Evolutionary conservation across 148 eudicot genomes (phyloP).

Genomic region (Drosera capensis): DNA sequence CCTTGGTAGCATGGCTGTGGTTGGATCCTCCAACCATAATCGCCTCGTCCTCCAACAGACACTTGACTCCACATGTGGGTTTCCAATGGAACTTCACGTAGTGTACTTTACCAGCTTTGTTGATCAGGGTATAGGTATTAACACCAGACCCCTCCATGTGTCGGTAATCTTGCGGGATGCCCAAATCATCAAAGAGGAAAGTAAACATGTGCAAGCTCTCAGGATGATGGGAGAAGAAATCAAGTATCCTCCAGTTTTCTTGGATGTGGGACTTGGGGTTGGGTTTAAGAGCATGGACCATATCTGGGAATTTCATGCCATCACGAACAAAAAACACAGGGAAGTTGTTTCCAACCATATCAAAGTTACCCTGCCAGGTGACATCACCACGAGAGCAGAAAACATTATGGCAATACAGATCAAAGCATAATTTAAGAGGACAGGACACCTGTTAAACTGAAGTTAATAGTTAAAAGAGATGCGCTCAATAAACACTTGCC

Average conservation of each 20-base stretch:
- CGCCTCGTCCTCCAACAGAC: constrained; percentile 66
- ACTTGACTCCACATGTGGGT: constrained; percentile 88
- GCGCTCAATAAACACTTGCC: constrained; percentile 21
- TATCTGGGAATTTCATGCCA: constrained; percentile 85
- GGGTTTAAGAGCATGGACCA: constrained; percentile 86
- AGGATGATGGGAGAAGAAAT: constrained; percentile 91
- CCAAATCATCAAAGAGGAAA: constrained; percentile 79
- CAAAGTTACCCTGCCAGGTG: constrained; percentile 73
- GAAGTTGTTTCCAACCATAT: constrained; percentile 91
- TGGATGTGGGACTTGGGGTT: constrained; percentile 95
- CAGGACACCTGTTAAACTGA: too few species aligned
- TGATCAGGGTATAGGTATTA: constrained; percentile 58
- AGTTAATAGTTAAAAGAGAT: not conserved
- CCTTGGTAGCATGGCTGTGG: constrained; percentile 96
- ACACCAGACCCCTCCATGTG: constrained; percentile 98
- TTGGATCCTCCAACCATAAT: constrained; percentile 76
- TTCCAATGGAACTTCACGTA: constrained; percentile 96
- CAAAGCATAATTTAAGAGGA: too few species aligned
- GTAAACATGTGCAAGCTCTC: constrained; percentile 76
- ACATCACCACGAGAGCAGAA: not conserved
- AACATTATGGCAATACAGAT: too few species aligned
- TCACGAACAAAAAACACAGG: constrained; percentile 88
- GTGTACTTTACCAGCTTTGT: constrained; percentile 68
- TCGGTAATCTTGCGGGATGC: constrained; percentile 68
- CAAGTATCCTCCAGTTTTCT: constrained; percentile 81